These are phyloP conservation scores for Tetrahymena thermophila DNA, from an alignment of 73 alveolate genomes.

Conservation along the genomic window DNA sequence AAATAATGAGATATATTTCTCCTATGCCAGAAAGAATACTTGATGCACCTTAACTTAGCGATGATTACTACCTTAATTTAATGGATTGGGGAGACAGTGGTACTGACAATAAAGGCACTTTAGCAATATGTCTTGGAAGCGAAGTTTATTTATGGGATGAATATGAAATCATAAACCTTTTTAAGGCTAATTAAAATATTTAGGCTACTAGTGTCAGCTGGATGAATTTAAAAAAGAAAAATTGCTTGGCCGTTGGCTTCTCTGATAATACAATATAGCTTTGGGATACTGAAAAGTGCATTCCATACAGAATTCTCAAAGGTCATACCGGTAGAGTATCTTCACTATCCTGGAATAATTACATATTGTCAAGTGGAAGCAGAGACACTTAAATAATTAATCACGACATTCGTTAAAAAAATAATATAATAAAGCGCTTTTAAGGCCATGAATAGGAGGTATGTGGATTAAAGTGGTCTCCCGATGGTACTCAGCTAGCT, in stretches of 20 bases:
- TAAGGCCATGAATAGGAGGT: constrained; percentile 86
- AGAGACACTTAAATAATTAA: constrained; percentile 69
- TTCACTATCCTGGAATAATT: constrained; percentile 74
- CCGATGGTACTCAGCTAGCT: constrained; percentile 77
- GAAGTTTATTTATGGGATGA: constrained; percentile 82
- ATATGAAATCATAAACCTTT: constrained; percentile 3
- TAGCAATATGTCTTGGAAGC: constrained; percentile 81
- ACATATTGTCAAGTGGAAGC: constrained; percentile 74
- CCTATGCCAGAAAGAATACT: constrained; percentile 24
- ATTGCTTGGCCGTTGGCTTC: constrained; percentile 62
- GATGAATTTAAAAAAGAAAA: constrained; percentile 21
- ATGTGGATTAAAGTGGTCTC: constrained; percentile 93
- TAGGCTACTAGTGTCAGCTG: constrained; percentile 24
- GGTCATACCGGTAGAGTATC: constrained; percentile 86
- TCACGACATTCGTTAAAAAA: constrained; percentile 80
- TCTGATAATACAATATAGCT: constrained; percentile 72
- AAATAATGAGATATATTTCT: constrained; percentile 10
- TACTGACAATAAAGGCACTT: constrained; percentile 42
- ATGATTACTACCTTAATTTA: constrained; percentile 45
- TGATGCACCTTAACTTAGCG: constrained; percentile 38
- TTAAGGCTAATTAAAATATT: not conserved
- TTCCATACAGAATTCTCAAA: constrained; percentile 53
- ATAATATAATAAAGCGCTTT: constrained; percentile 57
- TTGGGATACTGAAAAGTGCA: constrained; percentile 74
- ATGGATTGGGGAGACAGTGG: constrained; percentile 87